Evolutionary conservation across 306 rosid species (phyloP).

Genomic region (Prunus fruticosa): DNA sequence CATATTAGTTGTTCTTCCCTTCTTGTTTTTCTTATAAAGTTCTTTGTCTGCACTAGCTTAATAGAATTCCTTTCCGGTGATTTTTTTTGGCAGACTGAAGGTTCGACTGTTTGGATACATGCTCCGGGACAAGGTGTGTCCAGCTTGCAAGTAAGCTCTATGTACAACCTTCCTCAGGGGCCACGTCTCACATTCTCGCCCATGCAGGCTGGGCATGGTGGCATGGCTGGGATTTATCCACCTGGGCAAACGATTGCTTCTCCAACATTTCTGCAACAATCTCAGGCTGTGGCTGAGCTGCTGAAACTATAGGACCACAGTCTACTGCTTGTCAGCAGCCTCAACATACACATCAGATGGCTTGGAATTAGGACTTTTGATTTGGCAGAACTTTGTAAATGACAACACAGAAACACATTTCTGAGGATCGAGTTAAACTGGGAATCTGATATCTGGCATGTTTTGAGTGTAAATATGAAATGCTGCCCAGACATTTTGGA

Average conservation of each 20-base stretch:
- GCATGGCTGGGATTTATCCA: constrained; percentile 56
- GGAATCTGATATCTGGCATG: constrained; percentile 41
- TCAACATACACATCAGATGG: constrained; percentile 56
- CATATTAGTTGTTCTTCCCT: background rate
- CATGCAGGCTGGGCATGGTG: constrained; percentile 59
- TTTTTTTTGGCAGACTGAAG: constrained; percentile 53
- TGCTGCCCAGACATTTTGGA: constrained; percentile 46
- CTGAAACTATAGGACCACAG: constrained; percentile 52
- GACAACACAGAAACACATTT: constrained; percentile 19
- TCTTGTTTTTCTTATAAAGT: background rate
- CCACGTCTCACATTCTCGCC: constrained; percentile 59
- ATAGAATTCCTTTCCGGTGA: background rate
- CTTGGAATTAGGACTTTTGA: constrained; percentile 60
- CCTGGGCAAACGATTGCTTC: constrained; percentile 59
- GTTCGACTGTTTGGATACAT: constrained; percentile 66
- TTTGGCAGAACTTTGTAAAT: constrained; percentile 23
- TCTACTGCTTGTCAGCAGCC: constrained; percentile 69
- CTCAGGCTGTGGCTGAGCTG: constrained; percentile 63
- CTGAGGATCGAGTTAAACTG: constrained; percentile 30
- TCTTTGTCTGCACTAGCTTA: background rate
- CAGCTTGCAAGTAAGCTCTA: constrained; percentile 54
- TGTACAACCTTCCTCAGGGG: constrained; percentile 65
- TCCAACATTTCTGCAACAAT: constrained; percentile 64
- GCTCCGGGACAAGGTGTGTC: constrained; percentile 77
- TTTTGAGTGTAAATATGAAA: constrained; percentile 68